Percentiles rank a stretch among this genome's conserved stretches.
These are phyloP conservation scores for Periglandula ipomoeae DNA, from an alignment of 2,329 filamentous ascomycete genomes.

Conservation along the genomic window DNA sequence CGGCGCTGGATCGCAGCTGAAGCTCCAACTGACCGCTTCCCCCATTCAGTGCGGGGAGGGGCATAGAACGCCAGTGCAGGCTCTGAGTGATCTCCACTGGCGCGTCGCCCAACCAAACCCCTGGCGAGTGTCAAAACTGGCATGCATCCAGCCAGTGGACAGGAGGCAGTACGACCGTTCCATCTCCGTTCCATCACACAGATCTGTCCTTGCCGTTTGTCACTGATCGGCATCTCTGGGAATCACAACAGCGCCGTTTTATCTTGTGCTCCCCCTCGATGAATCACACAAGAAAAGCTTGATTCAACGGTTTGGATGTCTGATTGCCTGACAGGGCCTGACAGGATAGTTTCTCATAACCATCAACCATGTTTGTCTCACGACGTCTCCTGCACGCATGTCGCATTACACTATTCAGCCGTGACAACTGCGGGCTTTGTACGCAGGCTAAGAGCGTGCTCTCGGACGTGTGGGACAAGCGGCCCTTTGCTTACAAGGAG, in stretches of 20 bases:
- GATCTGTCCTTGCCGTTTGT: not conserved
- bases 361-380: constrained; percentile 40
- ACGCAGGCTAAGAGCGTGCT: constrained; percentile 58
- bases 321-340: not conserved
- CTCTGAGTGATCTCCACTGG: not conserved
- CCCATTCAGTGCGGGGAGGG: constrained; percentile 22
- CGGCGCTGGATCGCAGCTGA: not conserved
- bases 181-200: not conserved
- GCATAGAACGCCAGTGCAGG: not conserved
- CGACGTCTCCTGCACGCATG: constrained; percentile 41
- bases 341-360: too few relatives aligned
- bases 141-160: not conserved
- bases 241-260: not conserved
- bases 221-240: not conserved
- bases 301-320: not conserved
- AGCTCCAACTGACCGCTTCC: constrained; percentile 24
- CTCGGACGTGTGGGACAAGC: constrained; percentile 54
- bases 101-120: not conserved
- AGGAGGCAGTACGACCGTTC: too few relatives aligned
- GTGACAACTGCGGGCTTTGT: constrained; percentile 63
- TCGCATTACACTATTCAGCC: constrained; percentile 67
- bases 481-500: constrained; percentile 61
- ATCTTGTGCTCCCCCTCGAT: not conserved
- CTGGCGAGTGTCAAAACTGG: not conserved
- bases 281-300: not conserved